Conservation (phyloP, 2,329 filamentous ascomycete genomes). For the Hypocreales sp. region DNA sequence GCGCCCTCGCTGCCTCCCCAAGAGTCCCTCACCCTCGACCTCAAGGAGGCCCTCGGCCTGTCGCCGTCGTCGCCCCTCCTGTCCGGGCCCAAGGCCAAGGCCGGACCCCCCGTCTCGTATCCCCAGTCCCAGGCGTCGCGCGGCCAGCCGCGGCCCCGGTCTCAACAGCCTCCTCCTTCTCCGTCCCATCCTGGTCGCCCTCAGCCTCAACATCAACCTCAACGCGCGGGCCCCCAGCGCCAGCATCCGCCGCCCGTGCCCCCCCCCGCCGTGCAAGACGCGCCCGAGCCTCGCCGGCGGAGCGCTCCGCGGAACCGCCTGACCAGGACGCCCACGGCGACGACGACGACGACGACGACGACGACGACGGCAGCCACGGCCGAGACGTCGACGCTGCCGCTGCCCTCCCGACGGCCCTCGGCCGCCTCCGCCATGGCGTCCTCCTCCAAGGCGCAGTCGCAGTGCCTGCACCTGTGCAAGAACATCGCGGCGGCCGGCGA, state of each 20-base stretch:
- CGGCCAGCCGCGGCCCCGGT: too few relatives aligned
- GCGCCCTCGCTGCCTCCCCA: slow-evolving; percentile 3
- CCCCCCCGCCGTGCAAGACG: neutral
- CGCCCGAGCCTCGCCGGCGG: neutral
- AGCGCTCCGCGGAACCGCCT: too few relatives aligned
- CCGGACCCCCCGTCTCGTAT: neutral
- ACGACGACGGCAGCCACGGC: too few relatives aligned
- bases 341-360: too few relatives aligned
- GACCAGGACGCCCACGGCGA: too few relatives aligned
- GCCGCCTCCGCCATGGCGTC: slow-evolving; percentile 2
- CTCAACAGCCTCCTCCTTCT: too few relatives aligned
- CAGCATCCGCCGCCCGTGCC: neutral
- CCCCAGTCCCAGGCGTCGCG: neutral
- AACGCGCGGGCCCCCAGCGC: too few relatives aligned
- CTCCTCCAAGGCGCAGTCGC: slow-evolving; percentile 13
- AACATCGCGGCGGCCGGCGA: slow-evolving; percentile 45
- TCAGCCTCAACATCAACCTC: too few relatives aligned
- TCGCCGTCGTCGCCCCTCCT: neutral
- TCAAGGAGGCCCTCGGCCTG: slow-evolving; percentile 4
- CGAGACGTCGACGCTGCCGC: neutral
- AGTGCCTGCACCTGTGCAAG: slow-evolving; percentile 30
- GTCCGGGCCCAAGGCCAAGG: neutral
- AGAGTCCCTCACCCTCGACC: slow-evolving; percentile 3
- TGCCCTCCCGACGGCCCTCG: neutral
- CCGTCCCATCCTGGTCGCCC: too few relatives aligned